These are phyloP conservation scores for Plantago ovata DNA, from an alignment of 257 asterid genomes.

Conservation along the genomic window DNA sequence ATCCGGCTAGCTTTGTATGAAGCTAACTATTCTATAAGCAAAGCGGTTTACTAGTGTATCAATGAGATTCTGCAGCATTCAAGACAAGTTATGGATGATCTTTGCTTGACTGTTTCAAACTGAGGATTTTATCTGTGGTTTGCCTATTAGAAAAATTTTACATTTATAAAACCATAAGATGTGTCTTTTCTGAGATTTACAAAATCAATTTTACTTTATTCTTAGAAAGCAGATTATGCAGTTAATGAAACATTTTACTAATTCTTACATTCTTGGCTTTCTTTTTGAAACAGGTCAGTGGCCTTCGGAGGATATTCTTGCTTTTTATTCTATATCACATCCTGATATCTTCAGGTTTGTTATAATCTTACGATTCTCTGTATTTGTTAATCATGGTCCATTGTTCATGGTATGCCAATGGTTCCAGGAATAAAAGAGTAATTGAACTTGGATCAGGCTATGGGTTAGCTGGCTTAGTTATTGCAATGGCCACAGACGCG, in stretches of 20 bases:
- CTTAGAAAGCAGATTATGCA: not conserved
- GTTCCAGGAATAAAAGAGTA: slow-evolving; percentile 66
- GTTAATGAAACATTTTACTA: not conserved
- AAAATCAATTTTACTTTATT: not conserved
- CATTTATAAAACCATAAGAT: too few species aligned
- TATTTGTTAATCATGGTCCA: slow-evolving; percentile 9
- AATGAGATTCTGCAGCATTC: too few species aligned
- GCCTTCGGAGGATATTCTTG: slow-evolving; percentile 97
- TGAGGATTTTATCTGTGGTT: too few species aligned
- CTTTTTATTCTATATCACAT: slow-evolving; percentile 65
- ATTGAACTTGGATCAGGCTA: slow-evolving; percentile 95
- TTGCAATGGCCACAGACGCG: slow-evolving; percentile 69
- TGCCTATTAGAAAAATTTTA: too few species aligned
- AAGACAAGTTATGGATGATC: too few species aligned
- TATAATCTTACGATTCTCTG: slow-evolving; percentile 12
- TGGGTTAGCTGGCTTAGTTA: slow-evolving; percentile 86
- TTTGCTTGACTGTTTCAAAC: too few species aligned
- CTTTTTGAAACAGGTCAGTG: slow-evolving; percentile 71
- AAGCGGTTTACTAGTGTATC: too few species aligned
- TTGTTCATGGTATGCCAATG: slow-evolving; percentile 17
- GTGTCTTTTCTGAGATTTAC: not conserved
- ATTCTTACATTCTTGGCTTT: slow-evolving; percentile 16
- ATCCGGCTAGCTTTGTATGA: too few species aligned
- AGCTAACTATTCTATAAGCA: too few species aligned
- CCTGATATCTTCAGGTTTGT: slow-evolving; percentile 59